Evolutionary conservation across 208 protist species (phyloP), one percentile per base, ranked within the genome.

Genomic region (Leptomonas seymouri): DNA sequence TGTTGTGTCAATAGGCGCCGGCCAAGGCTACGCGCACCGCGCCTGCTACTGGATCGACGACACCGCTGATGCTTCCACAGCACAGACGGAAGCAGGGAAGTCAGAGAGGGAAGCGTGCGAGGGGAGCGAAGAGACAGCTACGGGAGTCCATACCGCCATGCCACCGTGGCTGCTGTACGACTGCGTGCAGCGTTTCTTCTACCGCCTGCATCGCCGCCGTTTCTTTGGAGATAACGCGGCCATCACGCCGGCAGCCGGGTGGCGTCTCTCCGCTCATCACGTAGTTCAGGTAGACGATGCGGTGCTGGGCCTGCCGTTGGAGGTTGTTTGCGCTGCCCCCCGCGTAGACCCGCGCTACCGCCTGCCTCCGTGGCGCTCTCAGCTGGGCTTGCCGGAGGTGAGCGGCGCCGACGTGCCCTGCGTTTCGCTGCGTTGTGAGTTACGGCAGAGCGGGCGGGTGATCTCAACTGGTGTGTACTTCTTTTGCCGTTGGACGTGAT

Each of bases 291-390:
- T 59, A 8, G 84, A 46, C 0, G 87, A 96, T 48, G 75, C 80
- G 16, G 67, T 86, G 54, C 51, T 84, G 0, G 80, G 66, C 11
- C 66, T 61, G 34, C 70, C 81, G 12, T 42, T 93, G 27, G 85
- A 93, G 30, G 30, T 96, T 7, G 82, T 89, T 30, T 84, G 76
- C 51, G 89, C 89, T 0, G 23, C 71, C 23, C 91, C 91, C 39
- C 67, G 73, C 34, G 73, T 86, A n/a, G 66, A 78, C 56, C 44
- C 60, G 21, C 58, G 39, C 39, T 91, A 92, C 56, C 86, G 84
- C 49, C 59, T 94, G 16, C 85, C 88, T 0, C 89, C 87, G 34
- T 96, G 91, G 89, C 74, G 82, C 27, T 80, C 80, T 11, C 63
- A 71, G 49, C 77, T 96, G 60, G 91, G 91, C 8, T 53, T 90